Percentiles rank a stretch among this genome's conserved stretches.
phyloP scores from a whole-genome alignment of 2,329 filamentous ascomycete species.

The Ilyonectria robusta region DNA sequence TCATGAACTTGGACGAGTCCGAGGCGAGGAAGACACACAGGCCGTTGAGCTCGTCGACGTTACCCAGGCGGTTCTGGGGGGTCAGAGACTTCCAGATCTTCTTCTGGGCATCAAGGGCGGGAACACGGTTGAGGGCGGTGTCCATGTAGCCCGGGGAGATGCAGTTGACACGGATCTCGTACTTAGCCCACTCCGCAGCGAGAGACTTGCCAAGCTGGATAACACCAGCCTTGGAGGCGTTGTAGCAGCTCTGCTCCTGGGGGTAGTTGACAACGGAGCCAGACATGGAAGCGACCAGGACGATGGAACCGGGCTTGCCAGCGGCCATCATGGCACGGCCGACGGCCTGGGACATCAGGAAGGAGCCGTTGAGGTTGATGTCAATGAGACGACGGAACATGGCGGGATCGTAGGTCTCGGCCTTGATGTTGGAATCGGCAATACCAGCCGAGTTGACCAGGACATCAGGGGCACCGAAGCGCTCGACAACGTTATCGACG shows the following conservation, averaged over 20 bases:
- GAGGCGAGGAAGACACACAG: slow-evolving; percentile 83
- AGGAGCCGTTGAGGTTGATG: slow-evolving; percentile 86
- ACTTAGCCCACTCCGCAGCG: slow-evolving; percentile 87
- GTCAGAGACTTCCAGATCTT: slow-evolving; percentile 83
- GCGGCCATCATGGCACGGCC: slow-evolving; percentile 81
- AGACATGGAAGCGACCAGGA: slow-evolving; percentile 86
- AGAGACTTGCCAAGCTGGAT: slow-evolving; percentile 85
- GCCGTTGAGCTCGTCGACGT: slow-evolving; percentile 83
- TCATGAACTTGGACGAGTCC: slow-evolving; percentile 83
- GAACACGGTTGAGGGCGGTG: slow-evolving; percentile 84
- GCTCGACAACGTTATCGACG: slow-evolving; percentile 74
- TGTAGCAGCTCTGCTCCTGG: slow-evolving; percentile 87
- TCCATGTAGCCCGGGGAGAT: slow-evolving; percentile 92
- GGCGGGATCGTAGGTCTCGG: slow-evolving; percentile 81
- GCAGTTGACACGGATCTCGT: slow-evolving; percentile 86
- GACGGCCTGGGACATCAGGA: slow-evolving; percentile 82
- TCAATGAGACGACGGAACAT: slow-evolving; percentile 86
- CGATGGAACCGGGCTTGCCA: slow-evolving; percentile 78
- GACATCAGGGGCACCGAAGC: slow-evolving; percentile 79
- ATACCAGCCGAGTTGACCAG: slow-evolving; percentile 87
- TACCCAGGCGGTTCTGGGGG: slow-evolving; percentile 80
- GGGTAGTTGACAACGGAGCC: slow-evolving; percentile 89
- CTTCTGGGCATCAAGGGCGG: slow-evolving; percentile 84
- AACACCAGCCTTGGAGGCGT: slow-evolving; percentile 86
- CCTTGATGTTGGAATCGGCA: slow-evolving; percentile 87